Evolutionary conservation across 495 filamentous ascomycete genomes (phyloP), one percentile per base, ranked within the genome.

Genomic region (Clavariopsis aquatica): DNA sequence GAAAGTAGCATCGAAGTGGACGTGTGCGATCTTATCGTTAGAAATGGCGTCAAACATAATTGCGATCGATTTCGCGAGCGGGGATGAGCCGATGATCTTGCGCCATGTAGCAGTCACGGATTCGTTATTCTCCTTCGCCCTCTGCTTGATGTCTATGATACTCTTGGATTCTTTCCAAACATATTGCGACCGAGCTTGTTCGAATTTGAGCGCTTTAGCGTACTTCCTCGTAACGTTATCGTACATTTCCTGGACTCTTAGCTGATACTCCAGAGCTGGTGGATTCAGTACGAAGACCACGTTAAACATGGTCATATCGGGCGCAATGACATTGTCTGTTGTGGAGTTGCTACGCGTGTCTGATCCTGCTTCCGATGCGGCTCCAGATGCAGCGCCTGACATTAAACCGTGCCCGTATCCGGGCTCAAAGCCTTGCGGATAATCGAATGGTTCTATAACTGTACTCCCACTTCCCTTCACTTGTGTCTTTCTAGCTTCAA

Each of bases 261-360:
- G 78, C 49, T 88, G 87, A 68, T 87, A 87, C 73, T 95, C 90
- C 45, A 90, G 76, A 52, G 87, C 81, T 38, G 89, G 89, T 2
- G 90, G 88, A 70, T 90, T 87, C 52, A 96, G 77, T 34, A 96
- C 89, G 76, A 97, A 98, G 15, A 96, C 91, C 34, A 97, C 84
- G 77, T 98, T 92, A 74, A 98, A 98, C 92, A 97, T 96, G 23
- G 85, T 92, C 89, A 98, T 93, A 46, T 80, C 76, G 54, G 80
- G 80, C 57, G 76, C 70, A 34, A 6, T 34, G 57, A 71, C 77
- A 59, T 81, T 80, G 6, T 43, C 38, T 27, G 74, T 73, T 8
- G 71, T 69, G 68, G 80, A 78, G 34, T 71, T 69, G 38, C 65
- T 71, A 36, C 72, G 71, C 4, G 64, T 62, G 49, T 71, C 67